Conservation (phyloP, 768 basidiomycete species). For the Lactifluus echinatus region DNA sequence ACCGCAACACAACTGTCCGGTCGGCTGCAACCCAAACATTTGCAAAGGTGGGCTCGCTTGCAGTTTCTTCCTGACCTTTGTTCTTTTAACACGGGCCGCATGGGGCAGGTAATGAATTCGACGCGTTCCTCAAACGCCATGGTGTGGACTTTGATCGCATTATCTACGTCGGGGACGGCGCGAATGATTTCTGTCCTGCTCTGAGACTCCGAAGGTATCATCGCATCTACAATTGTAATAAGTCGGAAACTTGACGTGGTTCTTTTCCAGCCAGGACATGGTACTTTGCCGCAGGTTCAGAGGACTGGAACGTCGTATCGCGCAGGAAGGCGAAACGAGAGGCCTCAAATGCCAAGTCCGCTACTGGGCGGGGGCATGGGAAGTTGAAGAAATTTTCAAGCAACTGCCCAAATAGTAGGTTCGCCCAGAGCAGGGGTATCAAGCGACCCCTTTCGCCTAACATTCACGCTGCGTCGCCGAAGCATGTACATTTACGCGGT, state of each 20-base stretch:
- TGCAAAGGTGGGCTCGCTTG: slow-evolving; percentile 64
- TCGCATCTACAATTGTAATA: neutral
- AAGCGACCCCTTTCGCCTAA: neutral
- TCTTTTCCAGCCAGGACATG: slow-evolving; percentile 60
- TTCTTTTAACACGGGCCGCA: neutral
- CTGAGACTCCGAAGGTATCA: slow-evolving; percentile 65
- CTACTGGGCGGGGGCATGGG: slow-evolving; percentile 95
- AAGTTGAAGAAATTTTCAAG: slow-evolving; percentile 77
- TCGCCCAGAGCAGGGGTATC: neutral
- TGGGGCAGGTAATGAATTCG: slow-evolving; percentile 78
- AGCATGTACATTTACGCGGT: slow-evolving; percentile 19
- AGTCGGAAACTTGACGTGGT: neutral
- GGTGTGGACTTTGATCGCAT: slow-evolving; percentile 62
- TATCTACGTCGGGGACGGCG: slow-evolving; percentile 89
- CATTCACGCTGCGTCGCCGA: slow-evolving; percentile 15
- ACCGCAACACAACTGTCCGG: slow-evolving; percentile 71
- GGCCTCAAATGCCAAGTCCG: slow-evolving; percentile 67
- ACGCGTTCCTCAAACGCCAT: slow-evolving; percentile 61
- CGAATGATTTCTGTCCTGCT: slow-evolving; percentile 93
- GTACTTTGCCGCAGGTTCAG: slow-evolving; percentile 72
- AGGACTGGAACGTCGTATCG: slow-evolving; percentile 73
- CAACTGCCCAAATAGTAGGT: slow-evolving; percentile 1
- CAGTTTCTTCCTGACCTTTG: neutral
- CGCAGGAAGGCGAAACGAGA: slow-evolving; percentile 50
- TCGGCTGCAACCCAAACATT: slow-evolving; percentile 96